A percentile compares a stretch with the other conserved stretches of the same genome.
Conservation (phyloP, 129 eudicot species). For the Chrysanthemum seticuspe region DNA sequence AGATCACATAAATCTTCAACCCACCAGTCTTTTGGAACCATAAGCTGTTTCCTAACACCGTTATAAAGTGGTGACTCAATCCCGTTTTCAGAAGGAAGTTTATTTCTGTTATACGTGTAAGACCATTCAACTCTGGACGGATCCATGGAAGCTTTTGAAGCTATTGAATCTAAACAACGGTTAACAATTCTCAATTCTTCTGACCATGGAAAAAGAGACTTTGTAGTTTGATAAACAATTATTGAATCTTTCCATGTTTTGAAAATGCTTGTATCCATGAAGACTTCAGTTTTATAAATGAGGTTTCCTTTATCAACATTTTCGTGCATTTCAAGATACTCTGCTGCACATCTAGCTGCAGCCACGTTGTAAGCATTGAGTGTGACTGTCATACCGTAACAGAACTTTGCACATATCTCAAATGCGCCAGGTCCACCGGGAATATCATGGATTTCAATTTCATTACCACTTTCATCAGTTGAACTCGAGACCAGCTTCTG, state of each 20-base stretch:
- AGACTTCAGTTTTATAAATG: slow-evolving; percentile 77
- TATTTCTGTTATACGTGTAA: slow-evolving; percentile 68
- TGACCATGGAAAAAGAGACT: slow-evolving; percentile 80
- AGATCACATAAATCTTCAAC: slow-evolving; percentile 91
- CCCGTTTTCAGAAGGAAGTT: slow-evolving; percentile 50
- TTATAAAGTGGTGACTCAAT: slow-evolving; percentile 45
- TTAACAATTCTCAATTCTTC: slow-evolving; percentile 68
- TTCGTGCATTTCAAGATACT: slow-evolving; percentile 86
- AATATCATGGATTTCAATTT: slow-evolving; percentile 57
- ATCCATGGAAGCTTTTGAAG: slow-evolving; percentile 70
- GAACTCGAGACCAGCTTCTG: slow-evolving; percentile 51
- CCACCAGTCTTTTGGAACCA: slow-evolving; percentile 90
- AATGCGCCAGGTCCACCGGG: slow-evolving; percentile 93
- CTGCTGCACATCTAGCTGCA: slow-evolving; percentile 90
- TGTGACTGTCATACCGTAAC: slow-evolving; percentile 84
- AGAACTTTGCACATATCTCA: slow-evolving; percentile 84
- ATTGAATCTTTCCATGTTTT: slow-evolving; percentile 92
- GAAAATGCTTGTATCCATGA: slow-evolving; percentile 77
- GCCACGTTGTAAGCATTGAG: slow-evolving; percentile 87
- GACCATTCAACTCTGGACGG: slow-evolving; percentile 94
- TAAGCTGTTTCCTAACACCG: slow-evolving; percentile 62
- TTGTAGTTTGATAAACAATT: slow-evolving; percentile 78
- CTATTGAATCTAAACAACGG: slow-evolving; percentile 76
- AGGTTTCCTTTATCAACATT: slow-evolving; percentile 76
- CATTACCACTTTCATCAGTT: slow-evolving; percentile 44